Base-by-base conservation (phyloP, 805 yeast species). In the Blastobotrys robertii region DNA sequence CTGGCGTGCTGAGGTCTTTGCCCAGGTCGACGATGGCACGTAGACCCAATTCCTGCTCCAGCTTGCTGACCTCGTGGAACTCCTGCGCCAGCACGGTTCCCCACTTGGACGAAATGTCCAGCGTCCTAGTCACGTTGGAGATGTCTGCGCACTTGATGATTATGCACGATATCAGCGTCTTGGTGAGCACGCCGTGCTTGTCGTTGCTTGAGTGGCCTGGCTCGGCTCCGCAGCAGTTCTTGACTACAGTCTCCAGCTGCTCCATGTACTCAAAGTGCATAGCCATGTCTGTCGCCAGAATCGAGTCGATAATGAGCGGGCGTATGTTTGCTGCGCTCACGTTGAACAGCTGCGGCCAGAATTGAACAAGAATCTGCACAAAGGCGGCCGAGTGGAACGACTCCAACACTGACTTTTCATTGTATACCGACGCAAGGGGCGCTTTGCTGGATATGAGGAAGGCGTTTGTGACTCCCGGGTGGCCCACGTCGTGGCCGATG, bases 71-170 rank as follows among this genome's bases (percentile, higher is more conserved):
- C 57, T 84, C 88, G 37, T 69, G 71, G 52, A 87, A 84, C 62
- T 88, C 97, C 48, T 83, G 66, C 1, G 81, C 72, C 34, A 88
- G 69, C n/a, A 80, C 76, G 48, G 75, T 65, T 3, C 95, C 96
- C 97, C 97, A 88, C 63, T 81, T 79, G 1, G 84, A 74, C 15
- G 90, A 80, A 2, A 85, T 76, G 31, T 73, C 65, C 44, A 84
- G 65, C 3, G 88, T 86, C 47, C 97, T 68, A 8, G 95, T 77
- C 15, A 88, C 96, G 59, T 92, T 92, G 22, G 95, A 84, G 37
- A 92, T 86, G 64, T 92, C 98, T 2, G 97, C 97, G 62, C 95
- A 86, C 66, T 92, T 92, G 47, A 92, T 77, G 47, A 90, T 70
- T 46, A 87, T 64, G 19, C 84, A 73, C 36, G 81, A 69, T 32